Conservation (phyloP, 305 asterid genomes). For the Andrographis paniculata region DNA sequence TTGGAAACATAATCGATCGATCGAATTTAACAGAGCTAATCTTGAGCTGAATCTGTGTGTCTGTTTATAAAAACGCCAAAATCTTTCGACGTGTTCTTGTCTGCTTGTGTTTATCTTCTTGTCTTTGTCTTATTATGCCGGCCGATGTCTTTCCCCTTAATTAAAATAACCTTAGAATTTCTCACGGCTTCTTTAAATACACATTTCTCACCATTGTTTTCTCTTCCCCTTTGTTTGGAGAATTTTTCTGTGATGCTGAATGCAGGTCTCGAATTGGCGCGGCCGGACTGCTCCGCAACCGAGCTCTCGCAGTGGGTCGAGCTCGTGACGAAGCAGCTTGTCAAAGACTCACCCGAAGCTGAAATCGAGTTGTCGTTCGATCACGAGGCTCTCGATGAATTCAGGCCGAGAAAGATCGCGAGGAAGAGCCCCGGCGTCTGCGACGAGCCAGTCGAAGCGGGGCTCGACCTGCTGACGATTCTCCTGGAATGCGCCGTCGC, state of each 20-base stretch:
- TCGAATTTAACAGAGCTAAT: too few relatives aligned
- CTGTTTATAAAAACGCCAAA: neutral
- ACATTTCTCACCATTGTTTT: neutral
- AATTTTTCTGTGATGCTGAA: too few relatives aligned
- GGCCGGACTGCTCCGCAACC: neutral
- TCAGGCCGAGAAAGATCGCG: slow-evolving; percentile 31
- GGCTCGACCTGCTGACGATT: slow-evolving; percentile 35
- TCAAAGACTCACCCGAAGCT: slow-evolving; percentile 45
- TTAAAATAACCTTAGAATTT: slow-evolving; percentile 8
- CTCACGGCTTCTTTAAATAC: neutral
- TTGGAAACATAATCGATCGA: too few relatives aligned
- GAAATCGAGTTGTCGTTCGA: neutral
- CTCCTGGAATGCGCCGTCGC: slow-evolving; percentile 73
- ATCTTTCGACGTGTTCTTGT: slow-evolving; percentile 24
- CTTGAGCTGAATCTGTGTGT: too few relatives aligned
- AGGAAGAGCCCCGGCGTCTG: slow-evolving; percentile 28
- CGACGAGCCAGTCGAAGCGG: too few relatives aligned
- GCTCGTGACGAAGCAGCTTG: slow-evolving; percentile 46
- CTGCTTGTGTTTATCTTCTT: slow-evolving; percentile 26
- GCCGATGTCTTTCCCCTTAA: slow-evolving; percentile 31
- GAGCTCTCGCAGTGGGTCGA: slow-evolving; percentile 76
- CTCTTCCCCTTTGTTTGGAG: neutral
- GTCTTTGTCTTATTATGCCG: slow-evolving; percentile 64
- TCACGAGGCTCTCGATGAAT: too few relatives aligned
- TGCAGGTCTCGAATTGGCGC: too few relatives aligned